phyloP scores from a whole-genome alignment of 345 rosid genomes.

The Hirschfeldia incana region DNA sequence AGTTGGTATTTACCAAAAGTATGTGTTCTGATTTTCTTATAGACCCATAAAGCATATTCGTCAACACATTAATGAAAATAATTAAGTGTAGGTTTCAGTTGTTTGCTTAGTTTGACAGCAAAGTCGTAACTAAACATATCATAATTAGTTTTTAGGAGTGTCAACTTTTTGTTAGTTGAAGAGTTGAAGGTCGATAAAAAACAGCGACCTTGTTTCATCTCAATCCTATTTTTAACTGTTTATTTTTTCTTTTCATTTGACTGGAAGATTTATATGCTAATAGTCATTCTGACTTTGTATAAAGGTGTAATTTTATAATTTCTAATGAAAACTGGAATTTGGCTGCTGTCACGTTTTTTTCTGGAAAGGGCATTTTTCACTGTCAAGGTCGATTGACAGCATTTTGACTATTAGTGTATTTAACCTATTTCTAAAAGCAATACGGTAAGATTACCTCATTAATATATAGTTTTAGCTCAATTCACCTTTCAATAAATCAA shows the following conservation, averaged over 20 bases:
- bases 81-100: background rate
- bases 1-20: background rate
- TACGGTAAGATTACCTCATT: background rate
- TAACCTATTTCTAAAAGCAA: background rate
- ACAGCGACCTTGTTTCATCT: constrained; percentile 13
- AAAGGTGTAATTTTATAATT: background rate
- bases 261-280: background rate
- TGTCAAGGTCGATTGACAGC: background rate
- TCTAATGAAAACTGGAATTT: background rate
- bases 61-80: background rate
- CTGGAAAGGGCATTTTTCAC: background rate
- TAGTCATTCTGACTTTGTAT: background rate
- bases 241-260: constrained; percentile 16
- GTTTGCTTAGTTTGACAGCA: constrained; percentile 8
- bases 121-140: constrained; percentile 3
- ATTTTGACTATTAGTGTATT: background rate
- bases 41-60: background rate
- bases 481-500: background rate
- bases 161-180: constrained; percentile 15
- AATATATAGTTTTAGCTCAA: background rate
- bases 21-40: no score
- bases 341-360: constrained; percentile 1
- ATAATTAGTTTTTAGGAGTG: background rate
- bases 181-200: constrained; percentile 13
- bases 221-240: background rate